Conservation (phyloP, 768 basidiomycete species). For the Cubamyces sp. region DNA sequence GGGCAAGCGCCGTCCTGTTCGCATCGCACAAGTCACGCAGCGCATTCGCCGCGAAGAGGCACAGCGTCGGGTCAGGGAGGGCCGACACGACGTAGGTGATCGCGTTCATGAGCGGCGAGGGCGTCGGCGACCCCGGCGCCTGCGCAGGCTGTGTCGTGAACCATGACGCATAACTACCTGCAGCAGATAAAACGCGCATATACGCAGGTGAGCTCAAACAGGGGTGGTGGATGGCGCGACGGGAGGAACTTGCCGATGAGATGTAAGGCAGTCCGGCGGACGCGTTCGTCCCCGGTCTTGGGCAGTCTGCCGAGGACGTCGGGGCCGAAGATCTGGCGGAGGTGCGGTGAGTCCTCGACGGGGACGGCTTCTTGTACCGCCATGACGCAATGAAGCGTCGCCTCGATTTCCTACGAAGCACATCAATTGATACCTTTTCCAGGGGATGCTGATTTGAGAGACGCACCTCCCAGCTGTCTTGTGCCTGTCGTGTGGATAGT, state of each 20-base stretch:
- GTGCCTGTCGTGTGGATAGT: slow-evolving; percentile 47
- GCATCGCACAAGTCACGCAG: slow-evolving; percentile 89
- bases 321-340: slow-evolving; percentile 70
- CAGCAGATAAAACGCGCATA: not conserved
- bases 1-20: slow-evolving; percentile 81
- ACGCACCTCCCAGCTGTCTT: slow-evolving; percentile 75
- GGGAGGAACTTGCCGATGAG: slow-evolving; percentile 62
- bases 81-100: slow-evolving; percentile 74
- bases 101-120: slow-evolving; percentile 62
- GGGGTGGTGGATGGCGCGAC: not conserved
- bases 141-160: slow-evolving; percentile 57
- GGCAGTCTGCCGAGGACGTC: slow-evolving; percentile 74
- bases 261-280: slow-evolving; percentile 74
- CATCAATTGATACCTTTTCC: slow-evolving; percentile 7
- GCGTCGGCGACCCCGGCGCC: slow-evolving; percentile 29
- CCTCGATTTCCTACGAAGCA: slow-evolving; percentile 73
- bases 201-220: not conserved
- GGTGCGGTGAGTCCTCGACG: slow-evolving; percentile 53
- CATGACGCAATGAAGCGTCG: slow-evolving; percentile 82
- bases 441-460: not conserved
- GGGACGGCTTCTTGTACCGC: slow-evolving; percentile 88
- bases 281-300: slow-evolving; percentile 59
- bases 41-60: slow-evolving; percentile 76
- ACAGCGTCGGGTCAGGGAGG: slow-evolving; percentile 64
- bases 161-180: slow-evolving; percentile 81